Conservation (phyloP, 768 basidiomycete genomes). For the Trametes sanguinea region DNA sequence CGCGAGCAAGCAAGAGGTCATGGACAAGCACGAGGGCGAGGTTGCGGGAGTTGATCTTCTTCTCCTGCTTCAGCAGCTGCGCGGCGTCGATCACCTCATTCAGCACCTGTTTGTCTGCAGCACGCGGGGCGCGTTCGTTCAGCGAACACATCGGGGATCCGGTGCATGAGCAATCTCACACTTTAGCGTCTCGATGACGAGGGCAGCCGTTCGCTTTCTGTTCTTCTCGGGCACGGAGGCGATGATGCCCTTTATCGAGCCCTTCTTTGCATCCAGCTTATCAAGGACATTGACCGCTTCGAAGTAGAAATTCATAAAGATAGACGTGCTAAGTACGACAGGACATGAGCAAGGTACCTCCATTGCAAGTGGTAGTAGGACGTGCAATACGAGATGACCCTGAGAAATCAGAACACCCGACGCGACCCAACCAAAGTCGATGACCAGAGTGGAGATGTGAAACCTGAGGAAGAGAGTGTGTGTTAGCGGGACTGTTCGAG, state of each 20-base stretch:
- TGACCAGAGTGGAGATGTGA: background rate
- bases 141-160: background rate
- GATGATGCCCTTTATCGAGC: constrained; percentile 88
- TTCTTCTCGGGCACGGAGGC: constrained; percentile 71
- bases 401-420: background rate
- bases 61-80: constrained; percentile 73
- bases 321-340: constrained; percentile 29
- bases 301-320: constrained; percentile 92
- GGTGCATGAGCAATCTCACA: constrained; percentile 55
- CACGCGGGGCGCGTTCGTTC: background rate
- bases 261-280: constrained; percentile 83
- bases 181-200: constrained; percentile 94
- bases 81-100: constrained; percentile 66
- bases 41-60: constrained; percentile 72
- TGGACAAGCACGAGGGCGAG: constrained; percentile 88
- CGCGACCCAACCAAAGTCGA: background rate
- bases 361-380: constrained; percentile 4
- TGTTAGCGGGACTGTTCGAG: background rate
- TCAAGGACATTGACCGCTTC: constrained; percentile 83
- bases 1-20: constrained; percentile 79
- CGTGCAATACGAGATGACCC: constrained; percentile 10
- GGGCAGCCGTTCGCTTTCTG: constrained; percentile 77
- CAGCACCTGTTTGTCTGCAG: constrained; percentile 76
- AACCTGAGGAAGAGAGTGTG: background rate
- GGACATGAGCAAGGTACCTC: constrained; percentile 30